These are phyloP conservation scores for Digitaria exilis DNA, from an alignment of 202 grass and related monocot genomes.

Conservation along the genomic window DNA sequence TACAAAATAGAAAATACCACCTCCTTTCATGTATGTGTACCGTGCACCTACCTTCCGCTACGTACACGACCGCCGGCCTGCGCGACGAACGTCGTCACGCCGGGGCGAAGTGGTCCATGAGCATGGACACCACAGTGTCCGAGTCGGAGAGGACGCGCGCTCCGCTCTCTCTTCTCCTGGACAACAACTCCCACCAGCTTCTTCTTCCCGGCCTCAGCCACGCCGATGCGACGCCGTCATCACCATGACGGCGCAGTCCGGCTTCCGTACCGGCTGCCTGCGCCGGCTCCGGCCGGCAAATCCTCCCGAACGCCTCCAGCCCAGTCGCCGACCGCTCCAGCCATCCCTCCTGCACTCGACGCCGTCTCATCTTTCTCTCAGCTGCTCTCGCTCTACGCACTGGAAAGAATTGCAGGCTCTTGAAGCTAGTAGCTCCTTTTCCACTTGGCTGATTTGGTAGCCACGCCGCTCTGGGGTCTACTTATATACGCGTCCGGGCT, in stretches of 20 bases:
- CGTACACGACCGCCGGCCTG: background rate
- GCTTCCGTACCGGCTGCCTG: background rate
- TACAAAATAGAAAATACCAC: background rate
- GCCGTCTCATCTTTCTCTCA: background rate
- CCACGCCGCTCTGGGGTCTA: background rate
- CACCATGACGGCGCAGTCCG: no score
- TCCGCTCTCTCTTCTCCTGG: conserved; percentile 36
- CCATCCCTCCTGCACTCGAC: conserved; percentile 39
- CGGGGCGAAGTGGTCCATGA: conserved; percentile 85
- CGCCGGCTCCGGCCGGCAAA: conserved; percentile 14
- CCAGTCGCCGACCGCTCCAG: conserved; percentile 51
- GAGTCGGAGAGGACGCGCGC: conserved; percentile 54
- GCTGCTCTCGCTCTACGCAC: background rate
- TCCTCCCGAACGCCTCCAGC: conserved; percentile 59
- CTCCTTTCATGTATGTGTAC: background rate
- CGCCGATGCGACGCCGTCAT: background rate
- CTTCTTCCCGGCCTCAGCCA: conserved; percentile 18
- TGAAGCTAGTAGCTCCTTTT: background rate
- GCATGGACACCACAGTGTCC: conserved; percentile 62
- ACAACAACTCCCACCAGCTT: background rate
- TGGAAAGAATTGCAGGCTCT: no score
- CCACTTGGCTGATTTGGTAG: conserved; percentile 5
- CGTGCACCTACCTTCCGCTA: background rate
- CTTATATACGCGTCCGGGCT: conserved; percentile 34
- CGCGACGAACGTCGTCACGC: conserved; percentile 13